A percentile compares a stretch with the other conserved stretches of the same genome.
Conservation (phyloP, 1,284 basidiomycete species). For the Stereum hirsutum region DNA sequence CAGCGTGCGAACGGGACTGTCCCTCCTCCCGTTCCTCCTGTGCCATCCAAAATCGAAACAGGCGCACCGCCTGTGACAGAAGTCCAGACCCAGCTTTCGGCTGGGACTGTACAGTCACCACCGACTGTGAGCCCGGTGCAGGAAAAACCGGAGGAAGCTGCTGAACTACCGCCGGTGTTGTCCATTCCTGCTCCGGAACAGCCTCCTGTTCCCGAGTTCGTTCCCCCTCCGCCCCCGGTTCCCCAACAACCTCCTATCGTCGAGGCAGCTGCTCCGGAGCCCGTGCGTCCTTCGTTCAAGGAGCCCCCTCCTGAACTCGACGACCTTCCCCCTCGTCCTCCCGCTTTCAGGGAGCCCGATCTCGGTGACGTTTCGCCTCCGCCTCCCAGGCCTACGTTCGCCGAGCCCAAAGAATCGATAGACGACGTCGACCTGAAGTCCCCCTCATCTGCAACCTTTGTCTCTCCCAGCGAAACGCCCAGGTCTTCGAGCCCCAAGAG, state of each 20-base stretch:
- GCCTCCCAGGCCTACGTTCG: slow-evolving; percentile 28
- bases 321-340: slow-evolving; percentile 17
- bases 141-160: slow-evolving; percentile 11
- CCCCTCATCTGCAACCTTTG: slow-evolving; percentile 13
- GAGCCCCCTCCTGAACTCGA: slow-evolving; percentile 30
- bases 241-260: background rate
- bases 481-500: slow-evolving; percentile 31
- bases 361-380: slow-evolving; percentile 12
- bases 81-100: slow-evolving; percentile 6
- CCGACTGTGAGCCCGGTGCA: slow-evolving; percentile 12
- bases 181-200: slow-evolving; percentile 21
- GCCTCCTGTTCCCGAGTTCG: background rate
- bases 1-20: slow-evolving; percentile 30
- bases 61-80: slow-evolving; percentile 15
- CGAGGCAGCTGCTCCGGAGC: slow-evolving; percentile 18
- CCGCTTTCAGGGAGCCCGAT: slow-evolving; percentile 11
- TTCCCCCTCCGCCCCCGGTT: slow-evolving; percentile 2
- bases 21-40: slow-evolving; percentile 31
- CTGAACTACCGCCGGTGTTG: slow-evolving; percentile 8
- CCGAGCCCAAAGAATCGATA: slow-evolving; percentile 29
- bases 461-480: slow-evolving; percentile 22
- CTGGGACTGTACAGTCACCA: slow-evolving; percentile 18
- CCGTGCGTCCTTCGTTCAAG: slow-evolving; percentile 41
- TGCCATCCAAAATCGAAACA: slow-evolving; percentile 15
- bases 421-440: slow-evolving; percentile 15